Base-by-base conservation (phyloP, 179 eudicot species). In the Beta lomatogona region DNA sequence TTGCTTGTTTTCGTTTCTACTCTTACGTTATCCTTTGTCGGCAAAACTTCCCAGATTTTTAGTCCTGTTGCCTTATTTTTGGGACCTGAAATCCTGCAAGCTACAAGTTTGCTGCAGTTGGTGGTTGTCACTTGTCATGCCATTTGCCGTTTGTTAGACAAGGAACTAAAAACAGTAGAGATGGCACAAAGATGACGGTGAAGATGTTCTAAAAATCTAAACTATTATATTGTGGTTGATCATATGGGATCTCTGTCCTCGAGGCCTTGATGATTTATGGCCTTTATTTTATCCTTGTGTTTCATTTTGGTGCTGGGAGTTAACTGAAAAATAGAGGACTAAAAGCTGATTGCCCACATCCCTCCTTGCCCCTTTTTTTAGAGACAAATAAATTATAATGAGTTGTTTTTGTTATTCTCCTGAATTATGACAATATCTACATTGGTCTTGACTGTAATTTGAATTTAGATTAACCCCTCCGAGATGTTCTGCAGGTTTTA, bases 401-500 rank as follows among this genome's bases (percentile, higher is more conserved):
- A 36, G 41, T 36, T 36, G 41, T 36, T 36, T 36, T 36, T 36
- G 41, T 36, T 36, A 0, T 2, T 36, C 2, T 52, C 22, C 52
- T 5, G 45, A 19, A 18, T 15, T 15, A 69, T 16, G 21, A 15
- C 9, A 9, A n/a, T 50, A 3, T 48, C 9, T 6, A 28, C 45
- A 19, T 66, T 71, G 52, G 16, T 18, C 12, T 9, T 71, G 15
- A 50, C 18, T 71, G 71, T 41, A n/a, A 46, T 72, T 4, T 50
- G 41, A 48, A 21, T 9, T 72, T 45, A 22, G 28, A 48, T 52
- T 31, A 66, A 69, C 80, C 80, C 65, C 15, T 25, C 50, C 25
- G 76, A 44, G 70, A 71, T 76, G 81, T 28, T 82, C 74, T 88
- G 68, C 90, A 96, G 99, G 99, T 96, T 75, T 87, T 96, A 86